These are phyloP conservation scores for Paramecium tetraurelia DNA, from an alignment of 73 alveolate species.

Conservation along the genomic window DNA sequence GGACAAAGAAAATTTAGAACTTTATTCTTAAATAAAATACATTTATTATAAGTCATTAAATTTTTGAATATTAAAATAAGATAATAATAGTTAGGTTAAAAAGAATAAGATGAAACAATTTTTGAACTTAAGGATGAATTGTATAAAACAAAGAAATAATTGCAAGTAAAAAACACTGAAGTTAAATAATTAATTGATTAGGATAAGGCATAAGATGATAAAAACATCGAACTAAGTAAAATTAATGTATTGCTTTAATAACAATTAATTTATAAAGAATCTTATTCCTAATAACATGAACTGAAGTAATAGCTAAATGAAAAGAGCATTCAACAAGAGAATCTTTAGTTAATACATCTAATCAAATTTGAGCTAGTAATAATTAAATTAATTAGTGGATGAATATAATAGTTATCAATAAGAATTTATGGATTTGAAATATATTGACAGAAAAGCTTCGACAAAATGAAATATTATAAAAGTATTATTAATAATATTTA, in stretches of 20 bases:
- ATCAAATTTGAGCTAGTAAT: neutral
- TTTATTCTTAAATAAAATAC: neutral
- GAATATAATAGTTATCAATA: neutral
- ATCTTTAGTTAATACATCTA: neutral
- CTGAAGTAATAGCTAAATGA: neutral
- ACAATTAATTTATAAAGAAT: neutral
- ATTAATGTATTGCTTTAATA: neutral
- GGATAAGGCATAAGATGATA: neutral
- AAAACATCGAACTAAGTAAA: neutral
- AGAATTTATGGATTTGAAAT: neutral
- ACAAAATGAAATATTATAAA: neutral
- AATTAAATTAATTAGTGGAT: neutral
- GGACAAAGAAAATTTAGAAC: constrained; percentile 34
- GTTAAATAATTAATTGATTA: neutral
- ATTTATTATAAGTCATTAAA: neutral
- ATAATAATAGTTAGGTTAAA: neutral
- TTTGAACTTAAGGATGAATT: neutral
- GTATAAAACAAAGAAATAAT: neutral
- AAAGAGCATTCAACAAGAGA: neutral
- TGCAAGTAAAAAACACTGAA: neutral
- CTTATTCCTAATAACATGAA: neutral
- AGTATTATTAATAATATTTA: neutral
- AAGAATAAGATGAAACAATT: neutral
- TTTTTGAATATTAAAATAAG: too few relatives aligned
- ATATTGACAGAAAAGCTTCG: neutral